These are phyloP conservation scores for Fomitopsis serialis DNA, from an alignment of 768 basidiomycete genomes.

Conservation along the genomic window DNA sequence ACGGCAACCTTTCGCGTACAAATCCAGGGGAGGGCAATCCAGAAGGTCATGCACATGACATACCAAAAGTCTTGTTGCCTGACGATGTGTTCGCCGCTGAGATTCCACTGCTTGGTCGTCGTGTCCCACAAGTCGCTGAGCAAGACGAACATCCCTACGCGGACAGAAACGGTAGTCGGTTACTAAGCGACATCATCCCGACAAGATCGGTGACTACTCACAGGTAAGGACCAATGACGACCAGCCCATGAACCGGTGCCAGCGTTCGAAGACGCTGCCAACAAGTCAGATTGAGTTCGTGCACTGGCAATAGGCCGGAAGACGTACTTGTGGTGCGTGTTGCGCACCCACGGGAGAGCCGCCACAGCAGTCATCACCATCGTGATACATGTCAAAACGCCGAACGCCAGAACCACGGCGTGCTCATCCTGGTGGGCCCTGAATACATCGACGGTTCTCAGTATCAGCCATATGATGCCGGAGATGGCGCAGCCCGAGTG, in stretches of 20 bases:
- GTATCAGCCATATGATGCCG: conserved; percentile 64
- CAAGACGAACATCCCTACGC: conserved; percentile 62
- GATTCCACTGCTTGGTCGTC: conserved; percentile 50
- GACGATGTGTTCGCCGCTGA: conserved; percentile 47
- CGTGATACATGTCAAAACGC: conserved; percentile 50
- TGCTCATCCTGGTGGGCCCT: conserved; percentile 42
- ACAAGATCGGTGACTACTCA: conserved; percentile 24
- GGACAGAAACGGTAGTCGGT: background rate
- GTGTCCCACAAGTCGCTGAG: conserved; percentile 60
- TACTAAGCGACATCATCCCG: no score
- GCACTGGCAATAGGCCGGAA: background rate
- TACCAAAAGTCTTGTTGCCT: conserved; percentile 78
- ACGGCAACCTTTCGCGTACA: conserved; percentile 69
- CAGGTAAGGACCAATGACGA: conserved; percentile 50
- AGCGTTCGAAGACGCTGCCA: conserved; percentile 67
- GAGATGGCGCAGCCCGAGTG: conserved; percentile 73
- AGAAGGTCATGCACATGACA: conserved; percentile 63
- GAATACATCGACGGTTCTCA: conserved; percentile 56
- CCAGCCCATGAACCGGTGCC: conserved; percentile 80
- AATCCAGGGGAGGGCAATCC: conserved; percentile 75
- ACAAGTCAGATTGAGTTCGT: no score
- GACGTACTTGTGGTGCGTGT: conserved; percentile 72
- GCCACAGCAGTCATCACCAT: conserved; percentile 56
- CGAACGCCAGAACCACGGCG: conserved; percentile 54
- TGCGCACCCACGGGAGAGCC: conserved; percentile 77